phyloP scores from a whole-genome alignment of 331 rosid genomes.

The Malus hybrid region DNA sequence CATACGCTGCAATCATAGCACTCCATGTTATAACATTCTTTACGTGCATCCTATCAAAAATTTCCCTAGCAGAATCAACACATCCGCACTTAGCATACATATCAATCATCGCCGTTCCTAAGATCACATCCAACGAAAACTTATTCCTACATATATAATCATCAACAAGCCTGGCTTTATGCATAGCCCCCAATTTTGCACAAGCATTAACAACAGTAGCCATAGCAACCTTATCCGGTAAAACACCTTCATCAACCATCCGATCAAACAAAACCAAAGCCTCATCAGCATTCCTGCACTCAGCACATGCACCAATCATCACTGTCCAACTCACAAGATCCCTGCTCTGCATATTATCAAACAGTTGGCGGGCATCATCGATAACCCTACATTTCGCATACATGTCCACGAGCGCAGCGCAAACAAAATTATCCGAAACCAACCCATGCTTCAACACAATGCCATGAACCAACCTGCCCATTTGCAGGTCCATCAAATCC shows the following conservation, averaged over 20 bases:
- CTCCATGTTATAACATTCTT: constrained; percentile 45
- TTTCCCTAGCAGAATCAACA: constrained; percentile 24
- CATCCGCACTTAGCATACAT: constrained; percentile 40
- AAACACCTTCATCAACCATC: constrained; percentile 61
- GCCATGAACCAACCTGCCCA: constrained; percentile 46
- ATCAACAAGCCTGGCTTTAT: constrained; percentile 47
- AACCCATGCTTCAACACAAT: constrained; percentile 47
- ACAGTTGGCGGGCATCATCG: constrained; percentile 46
- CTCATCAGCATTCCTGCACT: constrained; percentile 39
- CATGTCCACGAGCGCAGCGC: constrained; percentile 64
- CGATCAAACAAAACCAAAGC: constrained; percentile 60
- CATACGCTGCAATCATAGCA: constrained; percentile 43
- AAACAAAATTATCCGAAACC: constrained; percentile 39
- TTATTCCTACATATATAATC: constrained; percentile 35
- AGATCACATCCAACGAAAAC: constrained; percentile 51
- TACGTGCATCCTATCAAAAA: constrained; percentile 27
- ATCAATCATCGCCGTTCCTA: constrained; percentile 69
- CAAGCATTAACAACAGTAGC: constrained; percentile 64
- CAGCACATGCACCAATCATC: constrained; percentile 58
- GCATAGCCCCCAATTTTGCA: constrained; percentile 69
- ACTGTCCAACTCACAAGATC: constrained; percentile 68
- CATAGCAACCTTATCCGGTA: constrained; percentile 60
- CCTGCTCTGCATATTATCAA: constrained; percentile 45
- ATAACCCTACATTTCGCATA: constrained; percentile 45
- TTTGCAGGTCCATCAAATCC: constrained; percentile 38